Percentiles rank a stretch among this genome's conserved stretches.
Conservation (phyloP, 2,329 filamentous ascomycete species). For the Dactylellina sp. region DNA sequence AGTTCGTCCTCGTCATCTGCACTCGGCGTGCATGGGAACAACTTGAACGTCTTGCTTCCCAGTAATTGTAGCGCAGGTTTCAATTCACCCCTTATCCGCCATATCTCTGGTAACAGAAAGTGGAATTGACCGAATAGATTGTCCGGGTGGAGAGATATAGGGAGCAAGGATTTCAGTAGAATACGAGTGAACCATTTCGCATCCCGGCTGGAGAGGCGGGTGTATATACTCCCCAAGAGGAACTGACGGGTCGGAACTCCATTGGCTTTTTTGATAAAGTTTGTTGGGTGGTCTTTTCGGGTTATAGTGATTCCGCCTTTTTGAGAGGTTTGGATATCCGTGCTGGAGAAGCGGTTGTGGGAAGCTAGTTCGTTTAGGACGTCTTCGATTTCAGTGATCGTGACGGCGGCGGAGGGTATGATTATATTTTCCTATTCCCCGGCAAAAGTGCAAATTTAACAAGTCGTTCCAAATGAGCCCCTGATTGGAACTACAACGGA, state of each 20-base stretch:
- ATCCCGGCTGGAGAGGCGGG: constrained; percentile 57
- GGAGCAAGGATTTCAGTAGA: constrained; percentile 58
- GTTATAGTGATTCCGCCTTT: not conserved
- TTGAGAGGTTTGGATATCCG: constrained; percentile 31
- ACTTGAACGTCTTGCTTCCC: constrained; percentile 42
- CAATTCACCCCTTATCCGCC: constrained; percentile 58
- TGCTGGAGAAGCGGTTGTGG: constrained; percentile 58
- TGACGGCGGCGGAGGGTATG: constrained; percentile 41
- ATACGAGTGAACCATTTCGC: constrained; percentile 60
- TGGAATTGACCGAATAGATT: constrained; percentile 52
- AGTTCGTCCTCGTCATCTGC: constrained; percentile 32
- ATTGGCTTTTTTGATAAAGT: constrained; percentile 3
- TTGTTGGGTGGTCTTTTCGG: not conserved
- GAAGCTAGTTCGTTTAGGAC: constrained; percentile 58
- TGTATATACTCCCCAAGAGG: constrained; percentile 56
- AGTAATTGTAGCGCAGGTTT: constrained; percentile 53
- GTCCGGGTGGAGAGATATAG: constrained; percentile 55
- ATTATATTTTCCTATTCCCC: constrained; percentile 56
- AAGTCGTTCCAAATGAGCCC: too few species aligned
- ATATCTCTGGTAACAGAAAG: constrained; percentile 59
- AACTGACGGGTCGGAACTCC: constrained; percentile 33
- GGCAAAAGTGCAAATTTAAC: too few species aligned
- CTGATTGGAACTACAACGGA: too few species aligned
- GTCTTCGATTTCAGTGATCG: constrained; percentile 58
- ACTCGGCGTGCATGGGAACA: constrained; percentile 48